Conservation (phyloP, 1,139 yeast genomes). For the Taphrina flavorubra region DNA sequence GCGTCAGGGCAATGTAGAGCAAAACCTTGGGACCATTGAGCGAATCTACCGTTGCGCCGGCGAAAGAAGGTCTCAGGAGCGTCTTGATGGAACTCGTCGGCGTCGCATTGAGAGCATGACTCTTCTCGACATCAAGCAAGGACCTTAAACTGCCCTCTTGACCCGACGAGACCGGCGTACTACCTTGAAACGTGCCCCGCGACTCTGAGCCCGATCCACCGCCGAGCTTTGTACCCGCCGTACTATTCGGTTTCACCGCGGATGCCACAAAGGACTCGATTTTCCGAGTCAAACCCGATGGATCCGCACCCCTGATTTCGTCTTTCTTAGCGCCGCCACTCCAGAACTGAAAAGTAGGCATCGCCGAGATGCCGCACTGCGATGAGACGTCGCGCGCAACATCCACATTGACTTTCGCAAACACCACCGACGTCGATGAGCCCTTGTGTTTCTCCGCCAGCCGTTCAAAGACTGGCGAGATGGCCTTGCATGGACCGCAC, state of each 20-base stretch:
- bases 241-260: neutral
- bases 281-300: conserved; percentile 32
- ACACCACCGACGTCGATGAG: conserved; percentile 53
- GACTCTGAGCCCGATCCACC: neutral
- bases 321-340: conserved; percentile 21
- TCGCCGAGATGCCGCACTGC: conserved; percentile 38
- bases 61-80: conserved; percentile 29
- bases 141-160: conserved; percentile 6
- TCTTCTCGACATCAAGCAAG: conserved; percentile 7
- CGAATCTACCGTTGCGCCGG: conserved; percentile 27
- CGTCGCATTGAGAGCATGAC: conserved; percentile 9
- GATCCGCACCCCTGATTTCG: conserved; percentile 71
- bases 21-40: conserved; percentile 14
- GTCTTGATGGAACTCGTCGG: conserved; percentile 23
- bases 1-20: conserved; percentile 17
- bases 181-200: conserved; percentile 16
- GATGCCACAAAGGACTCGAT: conserved; percentile 27
- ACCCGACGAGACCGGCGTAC: conserved; percentile 12
- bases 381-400: conserved; percentile 60
- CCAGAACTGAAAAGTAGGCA: conserved; percentile 40
- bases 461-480: conserved; percentile 77
- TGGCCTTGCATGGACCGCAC: conserved; percentile 90
- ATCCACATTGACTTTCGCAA: conserved; percentile 83
- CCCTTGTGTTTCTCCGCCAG: conserved; percentile 53
- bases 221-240: conserved; percentile 16